phyloP scores from a whole-genome alignment of 176 grass and related monocot genomes.

The Puccinellia tenuiflora region DNA sequence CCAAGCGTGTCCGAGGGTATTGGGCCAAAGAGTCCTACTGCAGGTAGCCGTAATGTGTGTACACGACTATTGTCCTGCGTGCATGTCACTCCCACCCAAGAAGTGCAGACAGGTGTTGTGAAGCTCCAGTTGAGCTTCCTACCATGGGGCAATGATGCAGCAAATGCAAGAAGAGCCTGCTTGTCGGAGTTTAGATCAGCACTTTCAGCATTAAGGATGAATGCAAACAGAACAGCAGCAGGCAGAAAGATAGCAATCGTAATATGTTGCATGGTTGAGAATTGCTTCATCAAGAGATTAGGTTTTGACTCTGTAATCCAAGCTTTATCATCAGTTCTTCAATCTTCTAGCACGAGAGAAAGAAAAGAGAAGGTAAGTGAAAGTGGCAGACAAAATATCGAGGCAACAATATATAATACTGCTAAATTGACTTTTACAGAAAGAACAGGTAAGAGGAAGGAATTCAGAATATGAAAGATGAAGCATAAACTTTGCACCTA shows the following conservation, averaged over 20 bases:
- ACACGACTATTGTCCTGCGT: constrained; percentile 64
- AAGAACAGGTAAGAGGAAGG: background rate
- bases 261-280: constrained; percentile 36
- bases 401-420: background rate
- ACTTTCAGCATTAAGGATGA: constrained; percentile 36
- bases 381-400: background rate
- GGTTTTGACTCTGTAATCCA: background rate
- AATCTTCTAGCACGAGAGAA: constrained; percentile 21
- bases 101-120: constrained; percentile 57
- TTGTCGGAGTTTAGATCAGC: constrained; percentile 79
- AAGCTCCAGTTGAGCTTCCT: constrained; percentile 88
- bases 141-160: constrained; percentile 69
- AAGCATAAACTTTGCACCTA: constrained; percentile 30
- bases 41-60: constrained; percentile 62
- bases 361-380: constrained; percentile 25
- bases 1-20: constrained; percentile 73
- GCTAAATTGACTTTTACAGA: background rate
- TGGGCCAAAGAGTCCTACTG: constrained; percentile 76
- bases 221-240: constrained; percentile 43
- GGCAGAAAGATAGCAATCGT: constrained; percentile 21
- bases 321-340: constrained; percentile 22
- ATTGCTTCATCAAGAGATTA: constrained; percentile 22
- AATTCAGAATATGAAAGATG: constrained; percentile 24
- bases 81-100: constrained; percentile 87
- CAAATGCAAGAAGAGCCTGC: constrained; percentile 85